Evolutionary conservation across 2,329 filamentous ascomycete genomes (phyloP), one percentile per base, ranked within the genome.

Genomic region (Lasiodiplodia hormozganensis): DNA sequence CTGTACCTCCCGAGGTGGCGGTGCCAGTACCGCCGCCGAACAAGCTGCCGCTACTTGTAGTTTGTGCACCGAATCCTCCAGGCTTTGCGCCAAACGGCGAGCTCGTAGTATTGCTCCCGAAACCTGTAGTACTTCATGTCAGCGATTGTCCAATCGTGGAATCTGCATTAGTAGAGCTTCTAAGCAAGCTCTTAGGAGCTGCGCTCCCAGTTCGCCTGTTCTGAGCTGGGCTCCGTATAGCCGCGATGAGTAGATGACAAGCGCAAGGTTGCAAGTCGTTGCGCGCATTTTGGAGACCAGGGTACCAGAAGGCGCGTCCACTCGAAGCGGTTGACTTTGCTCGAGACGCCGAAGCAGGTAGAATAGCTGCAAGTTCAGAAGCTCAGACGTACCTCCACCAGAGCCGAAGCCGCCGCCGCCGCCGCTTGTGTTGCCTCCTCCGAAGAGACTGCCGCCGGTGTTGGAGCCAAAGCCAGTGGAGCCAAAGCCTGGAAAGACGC

Each of bases 401-500:
- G 69, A 62, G 18, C 76, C 77, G 67, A 79, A 79, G 65, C 77
- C 78, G 34, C 69, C 70, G 47, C 69, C 72, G 34, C 69, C 70
- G 47, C 69, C 71, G 12, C 72, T 73, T 36, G 76, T 72, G 47
- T 56, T 66, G 53, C 70, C 71, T 49, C 70, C 68, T 56, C 70
- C 72, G 49, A 75, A 74, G 38, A 78, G 47, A 21, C 73, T 72
- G 4, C 73, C 72, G 28, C 73, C 71, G 38, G 71, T 73, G 16
- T 76, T 74, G 65, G 75, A 56, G 12, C 74, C 74, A 66, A 74
- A 74, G 28, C 71, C 73, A 71, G 43, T 52, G 47, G 73, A 74
- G 38, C 78, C 77, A 72, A 81, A 81, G 76, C 78, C 79, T 81
- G 77, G 76, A 74, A 40, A 74, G 75, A 73, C 73, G 68, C 49